phyloP scores from a whole-genome alignment of 257 asterid species.

The Coffea canephora region DNA sequence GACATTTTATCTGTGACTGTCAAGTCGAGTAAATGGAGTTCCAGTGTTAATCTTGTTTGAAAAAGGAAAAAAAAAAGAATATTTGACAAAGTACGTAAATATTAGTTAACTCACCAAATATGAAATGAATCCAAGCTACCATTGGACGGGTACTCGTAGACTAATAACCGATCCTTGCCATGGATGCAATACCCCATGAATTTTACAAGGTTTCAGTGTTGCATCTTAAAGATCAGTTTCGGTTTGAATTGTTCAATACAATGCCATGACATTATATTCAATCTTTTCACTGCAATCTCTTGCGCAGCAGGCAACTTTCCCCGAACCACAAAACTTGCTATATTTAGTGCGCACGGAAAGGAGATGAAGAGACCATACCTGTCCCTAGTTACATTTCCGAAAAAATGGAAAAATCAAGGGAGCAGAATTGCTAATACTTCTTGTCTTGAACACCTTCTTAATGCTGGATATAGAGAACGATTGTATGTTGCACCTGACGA shows the following conservation, averaged over 20 bases:
- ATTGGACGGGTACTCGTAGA: not conserved
- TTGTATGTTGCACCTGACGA: too few species aligned
- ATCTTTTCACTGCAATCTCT: conserved; percentile 8
- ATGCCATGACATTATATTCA: not conserved
- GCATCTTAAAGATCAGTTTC: not conserved
- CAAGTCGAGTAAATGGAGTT: too few species aligned
- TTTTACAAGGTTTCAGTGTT: not conserved
- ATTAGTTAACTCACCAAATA: conserved; percentile 1
- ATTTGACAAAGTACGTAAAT: not conserved
- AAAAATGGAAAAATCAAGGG: not conserved
- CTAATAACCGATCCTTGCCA: not conserved
- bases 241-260: not conserved
- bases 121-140: not conserved
- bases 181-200: not conserved
- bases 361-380: too few species aligned
- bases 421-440: not conserved
- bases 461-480: too few species aligned
- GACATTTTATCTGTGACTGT: too few species aligned
- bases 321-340: not conserved
- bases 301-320: not conserved
- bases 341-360: not conserved
- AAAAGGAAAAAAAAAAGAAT: too few species aligned
- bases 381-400: too few species aligned
- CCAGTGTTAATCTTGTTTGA: too few species aligned
- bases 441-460: not conserved